A percentile compares a stretch with the other conserved stretches of the same genome.
Evolutionary conservation across 495 filamentous ascomycete genomes (phyloP).

Genomic region (Talaromyces liani): DNA sequence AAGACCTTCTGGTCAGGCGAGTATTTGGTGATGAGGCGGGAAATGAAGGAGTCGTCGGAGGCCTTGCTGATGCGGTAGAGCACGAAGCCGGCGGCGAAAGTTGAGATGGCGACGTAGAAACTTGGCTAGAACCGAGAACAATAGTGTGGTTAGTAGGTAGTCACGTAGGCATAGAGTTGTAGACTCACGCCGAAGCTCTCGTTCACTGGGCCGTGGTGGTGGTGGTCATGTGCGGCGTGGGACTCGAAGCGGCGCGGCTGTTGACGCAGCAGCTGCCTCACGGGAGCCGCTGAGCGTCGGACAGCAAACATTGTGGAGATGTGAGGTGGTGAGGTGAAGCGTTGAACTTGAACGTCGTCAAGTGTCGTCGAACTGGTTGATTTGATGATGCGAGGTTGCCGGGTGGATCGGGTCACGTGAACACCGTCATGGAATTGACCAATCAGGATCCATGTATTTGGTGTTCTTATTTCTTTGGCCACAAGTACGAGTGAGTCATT

Average conservation of each 20-base stretch:
- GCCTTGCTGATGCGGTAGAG: conserved; percentile 46
- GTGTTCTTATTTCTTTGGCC: neutral
- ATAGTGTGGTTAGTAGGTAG: conserved; percentile 5
- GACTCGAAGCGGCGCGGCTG: conserved; percentile 39
- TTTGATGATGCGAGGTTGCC: conserved; percentile 8
- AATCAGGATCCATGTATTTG: conserved; percentile 2
- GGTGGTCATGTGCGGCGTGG: conserved; percentile 24
- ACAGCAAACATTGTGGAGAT: conserved; percentile 37
- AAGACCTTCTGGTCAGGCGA: conserved; percentile 40
- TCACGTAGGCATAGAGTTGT: neutral
- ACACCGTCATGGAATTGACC: neutral
- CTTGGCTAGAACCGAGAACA: no score
- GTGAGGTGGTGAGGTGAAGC: conserved; percentile 16
- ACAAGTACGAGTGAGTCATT: neutral
- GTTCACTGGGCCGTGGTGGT: conserved; percentile 46
- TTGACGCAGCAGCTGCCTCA: conserved; percentile 38
- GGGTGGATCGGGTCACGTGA: conserved; percentile 15
- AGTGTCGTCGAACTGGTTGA: neutral
- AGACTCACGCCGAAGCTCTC: conserved; percentile 59
- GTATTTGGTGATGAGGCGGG: conserved; percentile 50
- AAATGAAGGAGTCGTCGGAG: conserved; percentile 43
- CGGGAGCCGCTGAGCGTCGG: conserved; percentile 34
- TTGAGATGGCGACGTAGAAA: conserved; percentile 59
- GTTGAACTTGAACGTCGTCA: conserved; percentile 3
- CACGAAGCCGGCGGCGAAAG: conserved; percentile 47